A percentile compares a stretch with the other conserved stretches of the same genome.
Conservation (phyloP, 2,329 filamentous ascomycete genomes). For the Diplodia corticola region DNA sequence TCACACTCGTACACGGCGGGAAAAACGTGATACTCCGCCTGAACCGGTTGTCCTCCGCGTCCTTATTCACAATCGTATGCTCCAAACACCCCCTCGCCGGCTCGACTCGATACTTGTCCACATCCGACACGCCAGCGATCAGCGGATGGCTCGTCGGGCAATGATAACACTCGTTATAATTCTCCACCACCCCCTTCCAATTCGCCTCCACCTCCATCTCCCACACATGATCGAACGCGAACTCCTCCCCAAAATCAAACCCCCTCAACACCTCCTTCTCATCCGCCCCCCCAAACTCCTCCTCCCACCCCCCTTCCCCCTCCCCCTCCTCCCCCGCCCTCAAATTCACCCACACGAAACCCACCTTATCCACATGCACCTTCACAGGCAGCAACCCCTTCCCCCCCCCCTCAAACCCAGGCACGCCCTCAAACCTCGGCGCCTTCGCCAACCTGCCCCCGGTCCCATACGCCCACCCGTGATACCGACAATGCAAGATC, state of each 20-base stretch:
- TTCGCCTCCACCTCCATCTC: constrained; percentile 36
- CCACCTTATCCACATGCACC: constrained; percentile 34
- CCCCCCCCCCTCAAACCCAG: constrained; percentile 42
- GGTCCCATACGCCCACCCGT: constrained; percentile 46
- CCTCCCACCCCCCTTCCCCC: constrained; percentile 37
- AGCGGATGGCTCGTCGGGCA: constrained; percentile 61
- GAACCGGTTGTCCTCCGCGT: constrained; percentile 31
- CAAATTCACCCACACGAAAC: constrained; percentile 42
- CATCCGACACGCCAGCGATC: constrained; percentile 57
- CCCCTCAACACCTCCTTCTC: constrained; percentile 37
- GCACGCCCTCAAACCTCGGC: constrained; percentile 43
- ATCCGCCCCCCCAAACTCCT: constrained; percentile 35
- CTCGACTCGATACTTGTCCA: constrained; percentile 52
- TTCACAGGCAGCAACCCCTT: constrained; percentile 41
- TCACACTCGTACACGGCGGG: constrained; percentile 36
- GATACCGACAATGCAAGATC: constrained; percentile 45
- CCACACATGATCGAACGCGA: constrained; percentile 48
- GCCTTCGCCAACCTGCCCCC: constrained; percentile 44
- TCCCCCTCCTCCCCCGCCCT: constrained; percentile 37
- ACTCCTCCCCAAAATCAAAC: constrained; percentile 41
- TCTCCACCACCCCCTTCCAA: constrained; percentile 49
- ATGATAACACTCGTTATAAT: constrained; percentile 69
- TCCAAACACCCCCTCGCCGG: constrained; percentile 35
- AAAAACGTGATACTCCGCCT: constrained; percentile 36
- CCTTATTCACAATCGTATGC: constrained; percentile 35